phyloP scores from a whole-genome alignment of 2,329 filamentous ascomycete genomes.

The Diplocarpon mali region DNA sequence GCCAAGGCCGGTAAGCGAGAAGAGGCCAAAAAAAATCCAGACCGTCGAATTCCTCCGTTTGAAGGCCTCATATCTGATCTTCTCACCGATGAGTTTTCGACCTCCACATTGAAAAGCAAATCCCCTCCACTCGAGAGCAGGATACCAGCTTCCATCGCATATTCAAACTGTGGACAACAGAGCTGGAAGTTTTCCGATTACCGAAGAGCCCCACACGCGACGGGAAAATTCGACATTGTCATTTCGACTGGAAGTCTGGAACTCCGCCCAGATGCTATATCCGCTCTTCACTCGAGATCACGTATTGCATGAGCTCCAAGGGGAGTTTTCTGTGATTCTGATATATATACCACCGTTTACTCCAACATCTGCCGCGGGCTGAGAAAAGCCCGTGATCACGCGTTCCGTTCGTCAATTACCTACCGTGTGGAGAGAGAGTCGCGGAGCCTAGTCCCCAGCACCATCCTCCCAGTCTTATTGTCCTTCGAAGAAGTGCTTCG shows the following conservation, averaged over 20 bases:
- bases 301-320: conserved; percentile 17
- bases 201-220: neutral
- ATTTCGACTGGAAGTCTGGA: neutral
- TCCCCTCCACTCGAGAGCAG: neutral
- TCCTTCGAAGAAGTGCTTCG: neutral
- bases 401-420: neutral
- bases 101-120: neutral
- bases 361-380: conserved; percentile 6
- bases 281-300: neutral
- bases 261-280: conserved; percentile 2
- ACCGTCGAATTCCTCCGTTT: neutral
- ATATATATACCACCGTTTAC: conserved; percentile 17
- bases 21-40: conserved; percentile 3
- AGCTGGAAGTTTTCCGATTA: neutral
- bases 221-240: neutral
- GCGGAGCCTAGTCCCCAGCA: too few species aligned
- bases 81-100: neutral
- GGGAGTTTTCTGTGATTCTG: conserved; percentile 18
- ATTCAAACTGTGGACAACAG: neutral
- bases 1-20: conserved; percentile 1
- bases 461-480: neutral
- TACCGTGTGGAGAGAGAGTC: neutral
- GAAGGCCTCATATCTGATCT: neutral
- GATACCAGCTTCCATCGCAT: neutral
- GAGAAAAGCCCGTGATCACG: too few species aligned